Percentiles rank a stretch among this genome's conserved stretches.
Evolutionary conservation across 2,329 filamentous ascomycete species (phyloP).

Genomic region (Lachnellula arida): DNA sequence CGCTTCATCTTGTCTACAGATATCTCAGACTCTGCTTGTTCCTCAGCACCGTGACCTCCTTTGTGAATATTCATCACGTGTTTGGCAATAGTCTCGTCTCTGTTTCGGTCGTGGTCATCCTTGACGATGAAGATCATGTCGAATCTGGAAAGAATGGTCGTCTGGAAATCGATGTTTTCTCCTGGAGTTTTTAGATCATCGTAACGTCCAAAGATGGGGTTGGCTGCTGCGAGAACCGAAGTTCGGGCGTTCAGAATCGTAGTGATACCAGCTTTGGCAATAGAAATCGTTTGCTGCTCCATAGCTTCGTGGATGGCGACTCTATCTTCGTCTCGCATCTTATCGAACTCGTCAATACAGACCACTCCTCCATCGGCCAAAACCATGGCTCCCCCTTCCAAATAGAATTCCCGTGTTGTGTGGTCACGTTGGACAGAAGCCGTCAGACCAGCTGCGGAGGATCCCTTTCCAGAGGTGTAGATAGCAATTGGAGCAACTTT

Average conservation of each 20-base stretch:
- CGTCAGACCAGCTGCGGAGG: conserved; percentile 93
- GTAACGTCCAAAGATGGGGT: conserved; percentile 96
- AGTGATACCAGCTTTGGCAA: conserved; percentile 97
- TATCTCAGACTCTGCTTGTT: conserved; percentile 81
- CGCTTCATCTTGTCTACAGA: conserved; percentile 95
- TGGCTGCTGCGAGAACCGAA: conserved; percentile 90
- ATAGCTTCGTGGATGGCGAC: conserved; percentile 99
- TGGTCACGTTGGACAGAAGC: conserved; percentile 94
- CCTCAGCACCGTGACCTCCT: conserved; percentile 78
- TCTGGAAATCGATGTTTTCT: conserved; percentile 99
- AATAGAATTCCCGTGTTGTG: conserved; percentile 90
- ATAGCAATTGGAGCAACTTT: conserved; percentile 95
- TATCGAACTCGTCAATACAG: conserved; percentile 99
- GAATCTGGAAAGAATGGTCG: conserved; percentile 94
- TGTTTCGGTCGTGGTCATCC: conserved; percentile 84
- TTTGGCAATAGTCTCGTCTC: conserved; percentile 89
- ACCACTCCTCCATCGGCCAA: conserved; percentile 94
- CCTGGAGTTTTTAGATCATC: conserved; percentile 97
- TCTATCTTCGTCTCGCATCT: conserved; percentile 97
- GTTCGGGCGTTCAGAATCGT: conserved; percentile 96
- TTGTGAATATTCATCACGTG: conserved; percentile 98
- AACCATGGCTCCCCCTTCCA: conserved; percentile 98
- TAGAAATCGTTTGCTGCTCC: conserved; percentile 99
- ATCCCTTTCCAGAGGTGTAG: conserved; percentile 97
- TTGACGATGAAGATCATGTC: conserved; percentile 99